These are phyloP conservation scores for Solanum chmielewskii DNA, from an alignment of 257 asterid genomes.

Conservation along the genomic window DNA sequence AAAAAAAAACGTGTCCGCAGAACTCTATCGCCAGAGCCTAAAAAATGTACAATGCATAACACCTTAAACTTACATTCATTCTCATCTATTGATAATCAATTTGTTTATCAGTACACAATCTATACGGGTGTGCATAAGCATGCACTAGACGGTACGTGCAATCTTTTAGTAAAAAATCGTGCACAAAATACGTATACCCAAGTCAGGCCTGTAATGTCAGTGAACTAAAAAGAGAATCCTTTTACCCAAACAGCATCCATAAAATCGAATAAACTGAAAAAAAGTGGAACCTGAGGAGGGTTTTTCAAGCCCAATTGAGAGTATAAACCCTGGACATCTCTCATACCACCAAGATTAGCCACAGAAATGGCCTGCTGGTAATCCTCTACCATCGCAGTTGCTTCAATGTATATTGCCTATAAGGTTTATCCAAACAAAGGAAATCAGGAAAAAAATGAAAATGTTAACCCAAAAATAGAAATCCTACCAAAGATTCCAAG, in stretches of 20 bases:
- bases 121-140: neutral
- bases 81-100: neutral
- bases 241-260: neutral
- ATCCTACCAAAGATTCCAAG: constrained; percentile 68
- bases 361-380: constrained; percentile 77
- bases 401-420: constrained; percentile 82
- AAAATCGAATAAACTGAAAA: neutral
- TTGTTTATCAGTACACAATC: neutral
- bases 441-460: neutral
- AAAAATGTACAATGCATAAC: neutral
- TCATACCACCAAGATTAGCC: neutral
- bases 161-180: neutral
- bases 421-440: neutral
- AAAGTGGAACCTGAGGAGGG: constrained; percentile 59
- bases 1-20: neutral
- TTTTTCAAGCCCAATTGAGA: constrained; percentile 69
- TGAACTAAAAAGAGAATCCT: neutral
- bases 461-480: neutral
- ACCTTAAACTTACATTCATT: neutral
- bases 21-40: neutral
- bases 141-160: neutral
- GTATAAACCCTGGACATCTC: constrained; percentile 38
- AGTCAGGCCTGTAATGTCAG: neutral
- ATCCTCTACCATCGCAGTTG: constrained; percentile 94
- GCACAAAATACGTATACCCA: neutral